Evolutionary conservation across 2,329 filamentous ascomycete genomes (phyloP), one percentile per base, ranked within the genome.

Genomic region (Cladosporium halotolerans): DNA sequence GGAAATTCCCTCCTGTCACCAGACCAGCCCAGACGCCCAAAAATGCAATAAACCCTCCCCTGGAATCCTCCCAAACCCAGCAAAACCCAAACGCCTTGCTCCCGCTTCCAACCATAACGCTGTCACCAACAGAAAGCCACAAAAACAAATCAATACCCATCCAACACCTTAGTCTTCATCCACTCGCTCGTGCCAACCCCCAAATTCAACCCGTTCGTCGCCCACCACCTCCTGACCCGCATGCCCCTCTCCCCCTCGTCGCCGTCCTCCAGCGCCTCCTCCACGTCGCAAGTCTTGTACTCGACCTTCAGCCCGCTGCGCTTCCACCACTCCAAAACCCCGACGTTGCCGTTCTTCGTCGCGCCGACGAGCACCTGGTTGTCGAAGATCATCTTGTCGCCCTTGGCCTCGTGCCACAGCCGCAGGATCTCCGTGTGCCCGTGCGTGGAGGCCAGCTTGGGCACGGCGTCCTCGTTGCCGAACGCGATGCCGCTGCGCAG

Each of bases 251-350:
- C 71, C 1, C 76, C 81, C 36, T 82, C 81, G 3, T 92, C 81
- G 18, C 89, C 88, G 67, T 96, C 91, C 68, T 96, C 91, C 38
- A 96, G 77, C 0, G 91, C 91, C 71, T 96, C 92, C 68, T 96
- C 91, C 57, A 97, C 93, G 69, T 95, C 90, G 69, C 90, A 96
- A 1, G 89, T 95, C 69, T 92, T 91, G 71, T 96, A 96, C 69
- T 95, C 89, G 23, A 96, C 90, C 49, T 81, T 79, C 61, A 91
- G 78, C 0, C 84, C 82, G 62, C 84, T 86, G 50, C 78, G 78
- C 64, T 88, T 86, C 91, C 92, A 96, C 92, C 92, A 96, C 67
- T 96, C 89, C 7, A 97, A 74, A 18, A 96, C 89, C 34, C 83
- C 78, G 3, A 90, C 82, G 67, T 95, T 87, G 4, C 89, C 89